Evolutionary conservation across 225 moss, liverwort and hornwort species (phyloP), one percentile per base, ranked within the genome.

Genomic region (Asterella californica): DNA sequence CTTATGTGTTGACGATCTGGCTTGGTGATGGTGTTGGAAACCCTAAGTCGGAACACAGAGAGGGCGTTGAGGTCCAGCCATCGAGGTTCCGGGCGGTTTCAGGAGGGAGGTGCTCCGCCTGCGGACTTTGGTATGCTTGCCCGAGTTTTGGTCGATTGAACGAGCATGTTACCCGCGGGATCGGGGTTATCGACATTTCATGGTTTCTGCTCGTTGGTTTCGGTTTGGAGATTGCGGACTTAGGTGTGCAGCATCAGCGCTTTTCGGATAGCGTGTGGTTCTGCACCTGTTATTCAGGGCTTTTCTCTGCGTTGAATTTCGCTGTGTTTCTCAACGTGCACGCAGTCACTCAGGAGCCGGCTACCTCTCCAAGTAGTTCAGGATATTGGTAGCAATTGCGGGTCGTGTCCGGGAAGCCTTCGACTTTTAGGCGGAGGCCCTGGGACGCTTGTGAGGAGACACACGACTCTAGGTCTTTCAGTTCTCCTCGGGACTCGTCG

Each of bases 391-490:
- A 34, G 34, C 33, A 36, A 14, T 29, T 15, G 25, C 32, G 18
- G 32, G 29, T 12, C 49, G 3, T 30, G 33, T 32, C 30, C 30
- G 29, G 52, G 21, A 37, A 74, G 52, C 19, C 5, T 50, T 33
- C 52, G 53, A 60, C 30, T 36, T 24, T 61, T 2, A 21, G 59
- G 37, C 17, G 38, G 76, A 37, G 36, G 21, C 60, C 21, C 21
- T 42, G n/a, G 59, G 42, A 59, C 59, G 36, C 7, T 50, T 8
- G 78, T 67, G 64, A 78, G 78, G 78, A 66, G 78, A 32, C 64
- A 65, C 48, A 48, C 49, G 48, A 46, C 65, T 67, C 60, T 36
- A 78, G 66, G 78, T 67, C 22, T 11, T 52, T 74, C 5, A 3
- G 22, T n/a, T 61, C 22, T 27, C 42, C 0, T 6, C 38, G 24